phyloP scores from a whole-genome alignment of 441 rosid species.

The Erysimum cheiri region DNA sequence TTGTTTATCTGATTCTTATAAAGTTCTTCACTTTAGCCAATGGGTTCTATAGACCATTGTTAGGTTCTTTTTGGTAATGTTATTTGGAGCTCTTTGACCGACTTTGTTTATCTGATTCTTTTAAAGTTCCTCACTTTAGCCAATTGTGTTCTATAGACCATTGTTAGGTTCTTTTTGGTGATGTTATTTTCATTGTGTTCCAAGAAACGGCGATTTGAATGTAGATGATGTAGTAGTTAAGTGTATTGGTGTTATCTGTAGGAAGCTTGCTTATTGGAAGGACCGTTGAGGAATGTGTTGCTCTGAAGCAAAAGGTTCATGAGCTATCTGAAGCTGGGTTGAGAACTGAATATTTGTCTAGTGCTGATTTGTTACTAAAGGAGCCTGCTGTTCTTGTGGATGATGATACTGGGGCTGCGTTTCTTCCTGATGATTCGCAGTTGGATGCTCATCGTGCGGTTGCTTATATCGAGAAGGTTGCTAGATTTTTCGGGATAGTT shows the following conservation, averaged over 20 bases:
- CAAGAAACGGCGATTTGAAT: not conserved
- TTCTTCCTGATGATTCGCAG: slow-evolving; percentile 80
- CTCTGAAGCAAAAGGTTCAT: slow-evolving; percentile 62
- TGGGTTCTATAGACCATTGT: slow-evolving; percentile 7
- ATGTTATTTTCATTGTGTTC: slow-evolving; percentile 1
- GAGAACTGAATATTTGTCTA: slow-evolving; percentile 67
- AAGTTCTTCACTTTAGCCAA: slow-evolving; percentile 12
- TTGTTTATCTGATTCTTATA: slow-evolving; percentile 1
- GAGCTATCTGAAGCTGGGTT: slow-evolving; percentile 77
- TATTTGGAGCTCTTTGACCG: too few species aligned
- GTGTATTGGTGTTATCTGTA: slow-evolving; percentile 31
- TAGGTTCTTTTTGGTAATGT: slow-evolving; percentile 5
- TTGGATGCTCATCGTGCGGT: slow-evolving; percentile 80
- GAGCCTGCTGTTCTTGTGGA: slow-evolving; percentile 71
- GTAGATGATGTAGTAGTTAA: not conserved
- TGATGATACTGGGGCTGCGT: slow-evolving; percentile 72
- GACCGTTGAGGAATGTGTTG: slow-evolving; percentile 58
- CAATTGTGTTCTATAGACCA: not conserved
- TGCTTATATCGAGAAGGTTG: slow-evolving; percentile 75
- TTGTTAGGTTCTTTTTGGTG: not conserved
- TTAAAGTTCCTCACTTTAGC: slow-evolving; percentile 11
- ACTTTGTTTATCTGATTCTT: not conserved
- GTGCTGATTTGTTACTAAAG: slow-evolving; percentile 53
- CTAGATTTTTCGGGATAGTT: slow-evolving; percentile 13
- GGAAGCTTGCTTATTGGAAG: slow-evolving; percentile 83